Evolutionary conservation across 176 grass and related monocot genomes (phyloP).

Genomic region (Raddia guianensis): DNA sequence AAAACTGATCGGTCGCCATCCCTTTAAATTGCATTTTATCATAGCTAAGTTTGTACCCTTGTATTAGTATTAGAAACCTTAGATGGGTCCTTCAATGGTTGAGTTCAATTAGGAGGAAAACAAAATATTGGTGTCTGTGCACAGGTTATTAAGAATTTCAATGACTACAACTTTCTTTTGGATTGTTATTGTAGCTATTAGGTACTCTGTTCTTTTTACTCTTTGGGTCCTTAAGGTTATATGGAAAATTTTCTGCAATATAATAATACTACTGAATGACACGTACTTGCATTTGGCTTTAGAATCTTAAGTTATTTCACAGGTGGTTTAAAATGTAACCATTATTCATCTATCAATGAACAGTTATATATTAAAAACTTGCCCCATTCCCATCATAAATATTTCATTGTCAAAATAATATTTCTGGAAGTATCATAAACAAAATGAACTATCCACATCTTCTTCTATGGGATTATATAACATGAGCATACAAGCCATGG

Average conservation of each 20-base stretch:
- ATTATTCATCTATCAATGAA: constrained; percentile 2
- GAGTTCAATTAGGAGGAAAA: constrained; percentile 42
- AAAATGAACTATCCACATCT: constrained; percentile 25
- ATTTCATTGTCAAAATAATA: neutral
- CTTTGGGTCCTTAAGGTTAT: neutral
- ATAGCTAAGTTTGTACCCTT: too few relatives aligned
- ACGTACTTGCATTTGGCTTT: constrained; percentile 6
- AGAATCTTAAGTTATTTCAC: constrained; percentile 17
- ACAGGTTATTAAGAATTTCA: constrained; percentile 58
- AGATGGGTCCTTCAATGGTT: constrained; percentile 43
- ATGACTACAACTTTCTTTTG: constrained; percentile 5
- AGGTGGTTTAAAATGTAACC: constrained; percentile 17
- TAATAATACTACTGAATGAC: neutral
- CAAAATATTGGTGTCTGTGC: constrained; percentile 62
- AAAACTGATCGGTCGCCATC: too few relatives aligned
- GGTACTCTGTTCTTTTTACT: neutral
- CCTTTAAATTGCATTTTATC: too few relatives aligned
- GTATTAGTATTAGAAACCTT: too few relatives aligned
- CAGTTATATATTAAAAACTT: neutral
- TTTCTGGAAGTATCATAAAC: neutral
- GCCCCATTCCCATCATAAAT: neutral
- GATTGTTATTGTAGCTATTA: neutral
- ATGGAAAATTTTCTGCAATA: neutral
- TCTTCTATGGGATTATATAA: constrained; percentile 20
- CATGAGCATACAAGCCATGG: constrained; percentile 8